A percentile compares a stretch with the other conserved stretches of the same genome.
Conservation (phyloP, 2,329 filamentous ascomycete species). For the Gliomastix tumulicola region DNA sequence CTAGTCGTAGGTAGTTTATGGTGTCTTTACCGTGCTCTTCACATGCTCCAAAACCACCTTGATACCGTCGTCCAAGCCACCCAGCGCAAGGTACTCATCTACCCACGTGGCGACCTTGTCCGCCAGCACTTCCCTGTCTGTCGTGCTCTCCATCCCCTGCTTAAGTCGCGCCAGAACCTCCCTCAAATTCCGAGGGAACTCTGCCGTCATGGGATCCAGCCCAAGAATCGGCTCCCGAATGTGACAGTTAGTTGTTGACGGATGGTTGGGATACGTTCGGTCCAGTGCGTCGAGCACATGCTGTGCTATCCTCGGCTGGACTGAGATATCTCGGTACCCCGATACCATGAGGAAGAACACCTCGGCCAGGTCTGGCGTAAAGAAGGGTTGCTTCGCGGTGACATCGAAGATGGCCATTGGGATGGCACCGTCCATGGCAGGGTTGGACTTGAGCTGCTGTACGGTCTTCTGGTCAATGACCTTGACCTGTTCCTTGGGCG, state of each 20-base stretch:
- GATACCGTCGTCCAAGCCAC: conserved; percentile 49
- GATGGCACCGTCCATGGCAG: conserved; percentile 87
- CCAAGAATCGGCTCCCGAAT: conserved; percentile 65
- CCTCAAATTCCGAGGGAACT: conserved; percentile 67
- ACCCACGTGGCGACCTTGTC: conserved; percentile 48
- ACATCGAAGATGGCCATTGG: conserved; percentile 88
- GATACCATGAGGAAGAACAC: conserved; percentile 77
- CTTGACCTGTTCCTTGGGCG: conserved; percentile 28
- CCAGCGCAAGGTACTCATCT: conserved; percentile 38
- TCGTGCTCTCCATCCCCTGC: conserved; percentile 33
- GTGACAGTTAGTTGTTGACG: conserved; percentile 62
- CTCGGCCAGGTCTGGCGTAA: conserved; percentile 58
- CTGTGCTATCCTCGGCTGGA: conserved; percentile 58
- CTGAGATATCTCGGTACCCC: conserved; percentile 59
- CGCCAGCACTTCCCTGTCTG: conserved; percentile 36
- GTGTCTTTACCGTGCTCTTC: conserved; percentile 14
- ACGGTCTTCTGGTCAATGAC: conserved; percentile 39
- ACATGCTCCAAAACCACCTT: conserved; percentile 48
- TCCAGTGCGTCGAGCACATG: conserved; percentile 65
- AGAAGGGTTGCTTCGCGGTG: conserved; percentile 70
- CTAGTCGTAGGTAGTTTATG: not conserved
- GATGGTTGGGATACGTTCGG: conserved; percentile 49
- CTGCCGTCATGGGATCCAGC: conserved; percentile 53
- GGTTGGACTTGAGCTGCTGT: conserved; percentile 60
- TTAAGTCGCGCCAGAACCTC: conserved; percentile 58